Conservation (phyloP, 1,284 basidiomycete genomes). For the Puccinia hordei region DNA sequence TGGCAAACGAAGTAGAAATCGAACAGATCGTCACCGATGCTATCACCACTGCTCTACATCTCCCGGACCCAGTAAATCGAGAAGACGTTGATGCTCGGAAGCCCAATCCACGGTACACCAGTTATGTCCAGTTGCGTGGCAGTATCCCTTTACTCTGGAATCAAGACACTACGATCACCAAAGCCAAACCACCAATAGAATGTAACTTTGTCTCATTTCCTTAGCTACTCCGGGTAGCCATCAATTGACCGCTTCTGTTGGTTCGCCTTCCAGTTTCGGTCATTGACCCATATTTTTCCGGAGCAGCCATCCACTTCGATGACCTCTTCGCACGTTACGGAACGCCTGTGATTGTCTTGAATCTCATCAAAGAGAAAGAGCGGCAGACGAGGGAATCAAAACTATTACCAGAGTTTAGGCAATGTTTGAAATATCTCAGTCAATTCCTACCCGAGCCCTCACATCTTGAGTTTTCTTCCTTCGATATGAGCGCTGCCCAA, state of each 20-base stretch:
- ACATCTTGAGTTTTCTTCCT: slow-evolving; percentile 87
- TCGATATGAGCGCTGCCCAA: slow-evolving; percentile 82
- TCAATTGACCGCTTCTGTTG: background rate
- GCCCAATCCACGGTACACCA: slow-evolving; percentile 45
- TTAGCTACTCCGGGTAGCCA: too few species aligned
- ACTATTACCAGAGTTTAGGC: slow-evolving; percentile 83
- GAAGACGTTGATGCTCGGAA: slow-evolving; percentile 48
- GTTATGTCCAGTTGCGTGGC: slow-evolving; percentile 49
- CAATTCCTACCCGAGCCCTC: slow-evolving; percentile 86
- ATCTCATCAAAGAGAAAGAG: slow-evolving; percentile 79
- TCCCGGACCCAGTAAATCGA: slow-evolving; percentile 66
- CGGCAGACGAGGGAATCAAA: slow-evolving; percentile 87
- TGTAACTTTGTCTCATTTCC: slow-evolving; percentile 14
- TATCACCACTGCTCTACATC: slow-evolving; percentile 68
- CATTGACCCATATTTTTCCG: slow-evolving; percentile 91
- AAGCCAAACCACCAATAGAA: slow-evolving; percentile 51
- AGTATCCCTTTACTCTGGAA: slow-evolving; percentile 51
- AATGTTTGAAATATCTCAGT: slow-evolving; percentile 90
- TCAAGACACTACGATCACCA: slow-evolving; percentile 50
- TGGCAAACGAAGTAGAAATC: slow-evolving; percentile 98
- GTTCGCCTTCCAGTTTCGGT: slow-evolving; percentile 70
- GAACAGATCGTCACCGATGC: slow-evolving; percentile 98
- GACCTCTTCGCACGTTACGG: slow-evolving; percentile 88
- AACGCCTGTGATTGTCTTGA: slow-evolving; percentile 86
- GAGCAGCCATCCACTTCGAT: slow-evolving; percentile 91